A percentile compares a stretch with the other conserved stretches of the same genome.
phyloP scores from a whole-genome alignment of 2,329 filamentous ascomycete species.

The Colletotrichum magnum region DNA sequence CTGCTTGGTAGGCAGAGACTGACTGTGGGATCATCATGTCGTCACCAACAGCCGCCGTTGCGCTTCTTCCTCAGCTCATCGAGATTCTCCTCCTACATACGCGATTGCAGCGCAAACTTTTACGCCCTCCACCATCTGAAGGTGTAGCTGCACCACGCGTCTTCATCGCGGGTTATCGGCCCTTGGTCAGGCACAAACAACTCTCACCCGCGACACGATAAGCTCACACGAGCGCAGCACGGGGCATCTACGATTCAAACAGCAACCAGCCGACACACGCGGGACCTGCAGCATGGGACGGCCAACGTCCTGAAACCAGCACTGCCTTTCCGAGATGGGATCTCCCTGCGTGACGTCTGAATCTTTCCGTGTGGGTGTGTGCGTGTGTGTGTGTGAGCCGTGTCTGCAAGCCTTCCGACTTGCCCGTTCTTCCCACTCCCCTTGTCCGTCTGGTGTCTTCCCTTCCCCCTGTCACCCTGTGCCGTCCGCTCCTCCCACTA shows the following conservation, averaged over 20 bases:
- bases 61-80: background rate
- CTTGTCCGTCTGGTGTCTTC: slow-evolving; percentile 8
- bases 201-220: slow-evolving; percentile 17
- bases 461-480: slow-evolving; percentile 5
- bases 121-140: slow-evolving; percentile 1
- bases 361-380: slow-evolving; percentile 29
- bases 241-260: slow-evolving; percentile 14
- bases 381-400: slow-evolving; percentile 15
- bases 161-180: slow-evolving; percentile 8
- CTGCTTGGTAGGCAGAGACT: background rate
- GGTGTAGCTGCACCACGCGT: background rate
- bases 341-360: slow-evolving; percentile 37
- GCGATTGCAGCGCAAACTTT: background rate
- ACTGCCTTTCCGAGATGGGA: slow-evolving; percentile 31
- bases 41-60: background rate
- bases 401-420: slow-evolving; percentile 13
- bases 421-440: background rate
- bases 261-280: background rate
- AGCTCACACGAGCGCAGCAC: slow-evolving; percentile 24
- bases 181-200: background rate
- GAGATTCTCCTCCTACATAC: background rate
- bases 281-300: slow-evolving; percentile 21
- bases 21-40: background rate
- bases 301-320: slow-evolving; percentile 38
- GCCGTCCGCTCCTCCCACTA: slow-evolving; percentile 9